A percentile compares a stretch with the other conserved stretches of the same genome.
Conservation (phyloP, 345 rosid genomes). For the Lepidium sativum region DNA sequence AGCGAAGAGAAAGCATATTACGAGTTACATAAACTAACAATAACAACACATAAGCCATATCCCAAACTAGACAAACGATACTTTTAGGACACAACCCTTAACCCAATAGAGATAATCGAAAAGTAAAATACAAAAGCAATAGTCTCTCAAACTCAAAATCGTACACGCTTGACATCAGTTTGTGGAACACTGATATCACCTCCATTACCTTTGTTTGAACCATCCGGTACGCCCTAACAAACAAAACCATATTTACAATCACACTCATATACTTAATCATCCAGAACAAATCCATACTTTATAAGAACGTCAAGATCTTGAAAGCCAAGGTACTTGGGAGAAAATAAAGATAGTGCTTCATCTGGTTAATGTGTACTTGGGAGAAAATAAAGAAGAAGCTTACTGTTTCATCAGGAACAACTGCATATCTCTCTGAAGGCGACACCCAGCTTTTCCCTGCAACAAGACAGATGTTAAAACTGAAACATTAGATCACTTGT, state of each 20-base stretch:
- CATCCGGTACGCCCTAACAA: conserved; percentile 37
- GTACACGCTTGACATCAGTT: conserved; percentile 56
- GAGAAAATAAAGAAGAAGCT: conserved; percentile 13
- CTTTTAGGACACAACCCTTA: not conserved
- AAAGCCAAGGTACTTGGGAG: no score
- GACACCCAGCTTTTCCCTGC: conserved; percentile 88
- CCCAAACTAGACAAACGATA: not conserved
- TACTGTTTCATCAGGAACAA: conserved; percentile 85
- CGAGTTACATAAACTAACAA: not conserved
- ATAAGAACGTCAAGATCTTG: not conserved
- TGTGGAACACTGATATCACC: conserved; percentile 70
- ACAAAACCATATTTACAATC: not conserved
- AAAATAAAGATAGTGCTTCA: no score
- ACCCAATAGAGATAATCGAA: not conserved
- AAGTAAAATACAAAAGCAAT: no score
- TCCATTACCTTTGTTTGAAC: conserved; percentile 35
- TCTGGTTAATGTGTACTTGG: not conserved
- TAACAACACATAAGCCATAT: not conserved
- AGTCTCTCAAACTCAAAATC: conserved; percentile 25
- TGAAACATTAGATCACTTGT: not conserved
- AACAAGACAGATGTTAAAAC: not conserved
- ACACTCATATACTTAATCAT: not conserved
- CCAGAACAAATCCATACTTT: not conserved
- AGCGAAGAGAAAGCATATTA: not conserved
- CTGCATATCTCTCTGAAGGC: conserved; percentile 82